phyloP scores from a whole-genome alignment of 2,329 filamentous ascomycete genomes.

The Nannizziopsis arthrosporioides region DNA sequence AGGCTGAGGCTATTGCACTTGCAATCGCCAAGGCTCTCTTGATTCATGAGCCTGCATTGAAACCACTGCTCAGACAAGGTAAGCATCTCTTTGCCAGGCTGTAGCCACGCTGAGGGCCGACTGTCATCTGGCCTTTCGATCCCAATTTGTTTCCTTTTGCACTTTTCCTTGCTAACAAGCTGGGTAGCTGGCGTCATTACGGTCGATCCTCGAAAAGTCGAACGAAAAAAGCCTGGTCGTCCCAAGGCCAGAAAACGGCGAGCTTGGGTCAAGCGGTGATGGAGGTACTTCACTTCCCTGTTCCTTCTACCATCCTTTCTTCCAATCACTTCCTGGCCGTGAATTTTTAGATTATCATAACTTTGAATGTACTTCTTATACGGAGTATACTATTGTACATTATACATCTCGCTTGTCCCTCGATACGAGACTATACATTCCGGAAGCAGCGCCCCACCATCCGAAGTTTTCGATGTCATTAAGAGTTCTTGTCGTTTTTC shows the following conservation, averaged over 20 bases:
- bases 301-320: slow-evolving; percentile 1
- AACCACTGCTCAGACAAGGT: slow-evolving; percentile 80
- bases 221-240: slow-evolving; percentile 95
- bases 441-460: too few relatives aligned
- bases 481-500: neutral
- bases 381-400: neutral
- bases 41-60: slow-evolving; percentile 84
- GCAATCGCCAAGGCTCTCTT: slow-evolving; percentile 78
- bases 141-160: slow-evolving; percentile 14
- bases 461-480: too few relatives aligned
- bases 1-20: slow-evolving; percentile 87
- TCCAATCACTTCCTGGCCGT: neutral
- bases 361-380: neutral
- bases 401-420: neutral
- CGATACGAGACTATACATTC: neutral
- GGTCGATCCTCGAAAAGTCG: slow-evolving; percentile 79
- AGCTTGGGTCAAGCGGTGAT: slow-evolving; percentile 81
- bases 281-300: slow-evolving; percentile 3
- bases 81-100: slow-evolving; percentile 33
- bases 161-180: neutral
- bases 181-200: slow-evolving; percentile 75
- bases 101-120: neutral
- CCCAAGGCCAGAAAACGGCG: slow-evolving; percentile 97
- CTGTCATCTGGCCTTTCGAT: slow-evolving; percentile 15
- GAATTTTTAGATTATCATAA: neutral